phyloP scores from a whole-genome alignment of 495 filamentous ascomycete species.

The Cercophora scortea region DNA sequence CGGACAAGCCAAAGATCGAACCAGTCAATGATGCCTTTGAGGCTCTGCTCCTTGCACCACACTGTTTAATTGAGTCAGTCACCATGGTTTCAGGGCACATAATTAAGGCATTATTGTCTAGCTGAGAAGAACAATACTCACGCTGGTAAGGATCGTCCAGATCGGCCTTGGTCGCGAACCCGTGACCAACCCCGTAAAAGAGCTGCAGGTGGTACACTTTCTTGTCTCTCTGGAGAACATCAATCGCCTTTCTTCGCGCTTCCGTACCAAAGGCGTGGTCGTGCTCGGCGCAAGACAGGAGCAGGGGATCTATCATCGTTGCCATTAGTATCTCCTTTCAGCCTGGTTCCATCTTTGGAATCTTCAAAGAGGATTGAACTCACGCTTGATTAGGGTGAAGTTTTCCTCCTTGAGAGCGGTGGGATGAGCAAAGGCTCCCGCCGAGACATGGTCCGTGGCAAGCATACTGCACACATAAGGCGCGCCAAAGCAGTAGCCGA shows the following conservation, averaged over 20 bases:
- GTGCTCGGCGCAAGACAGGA: conserved; percentile 37
- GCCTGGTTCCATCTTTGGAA: not conserved
- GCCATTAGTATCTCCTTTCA: not conserved
- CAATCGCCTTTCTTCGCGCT: conserved; percentile 52
- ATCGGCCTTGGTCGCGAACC: conserved; percentile 56
- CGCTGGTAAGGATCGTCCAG: conserved; percentile 33
- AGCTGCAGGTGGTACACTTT: conserved; percentile 57
- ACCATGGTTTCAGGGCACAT: not conserved
- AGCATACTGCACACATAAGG: conserved; percentile 31
- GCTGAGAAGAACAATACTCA: conserved; percentile 2
- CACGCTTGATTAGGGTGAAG: conserved; percentile 20
- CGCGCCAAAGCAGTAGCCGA: conserved; percentile 38
- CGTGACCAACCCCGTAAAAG: conserved; percentile 54
- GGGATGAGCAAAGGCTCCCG: conserved; percentile 36
- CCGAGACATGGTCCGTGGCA: conserved; percentile 13
- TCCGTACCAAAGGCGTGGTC: conserved; percentile 53
- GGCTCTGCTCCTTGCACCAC: conserved; percentile 33
- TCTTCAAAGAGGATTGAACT: not conserved
- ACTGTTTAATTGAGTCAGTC: not conserved
- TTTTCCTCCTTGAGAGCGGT: conserved; percentile 30
- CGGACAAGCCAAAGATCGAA: conserved; percentile 29
- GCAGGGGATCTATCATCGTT: conserved; percentile 13
- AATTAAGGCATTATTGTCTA: not conserved
- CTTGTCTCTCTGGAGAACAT: conserved; percentile 45
- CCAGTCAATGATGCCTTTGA: conserved; percentile 25